phyloP scores from a whole-genome alignment of 1,284 basidiomycete genomes.

The Apiotrichum sp. region DNA sequence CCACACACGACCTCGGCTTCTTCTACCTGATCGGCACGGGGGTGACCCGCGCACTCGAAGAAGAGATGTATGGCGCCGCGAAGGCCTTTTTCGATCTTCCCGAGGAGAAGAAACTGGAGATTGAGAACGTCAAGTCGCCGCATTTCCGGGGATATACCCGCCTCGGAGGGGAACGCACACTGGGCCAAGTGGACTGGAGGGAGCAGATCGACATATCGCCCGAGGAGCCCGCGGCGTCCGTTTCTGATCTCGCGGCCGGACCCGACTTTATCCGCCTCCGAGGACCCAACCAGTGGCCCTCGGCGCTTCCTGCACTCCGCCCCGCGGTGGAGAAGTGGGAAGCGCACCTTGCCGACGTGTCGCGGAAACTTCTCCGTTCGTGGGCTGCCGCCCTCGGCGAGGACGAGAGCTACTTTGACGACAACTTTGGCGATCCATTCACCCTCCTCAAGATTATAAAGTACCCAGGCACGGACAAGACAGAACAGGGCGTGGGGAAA shows the following conservation, averaged over 20 bases:
- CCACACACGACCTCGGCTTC: constrained; percentile 25
- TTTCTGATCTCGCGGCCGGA: neutral
- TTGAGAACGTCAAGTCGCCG: constrained; percentile 26
- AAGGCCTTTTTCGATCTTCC: constrained; percentile 31
- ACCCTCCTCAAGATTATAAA: constrained; percentile 17
- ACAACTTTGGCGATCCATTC: constrained; percentile 13
- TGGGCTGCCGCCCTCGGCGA: constrained; percentile 15
- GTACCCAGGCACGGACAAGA: constrained; percentile 5
- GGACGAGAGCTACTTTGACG: constrained; percentile 9
- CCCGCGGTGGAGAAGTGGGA: constrained; percentile 8
- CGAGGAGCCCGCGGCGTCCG: neutral
- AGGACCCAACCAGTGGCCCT: constrained; percentile 17
- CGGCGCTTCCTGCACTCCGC: constrained; percentile 3
- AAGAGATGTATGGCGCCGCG: constrained; percentile 19
- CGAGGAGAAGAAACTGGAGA: constrained; percentile 22
- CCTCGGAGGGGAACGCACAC: constrained; percentile 11
- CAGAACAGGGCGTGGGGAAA: constrained; percentile 11
- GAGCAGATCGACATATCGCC: constrained; percentile 17
- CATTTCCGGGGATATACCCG: constrained; percentile 18
- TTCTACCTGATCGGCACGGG: constrained; percentile 34
- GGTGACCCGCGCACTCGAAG: constrained; percentile 19
- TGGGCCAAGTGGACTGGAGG: constrained; percentile 12
- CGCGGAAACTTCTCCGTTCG: constrained; percentile 6
- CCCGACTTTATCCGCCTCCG: constrained; percentile 6
- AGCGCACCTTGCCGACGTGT: neutral